Evolutionary conservation across 176 grass and related monocot species (phyloP).

Genomic region (Microstegium vimineum): DNA sequence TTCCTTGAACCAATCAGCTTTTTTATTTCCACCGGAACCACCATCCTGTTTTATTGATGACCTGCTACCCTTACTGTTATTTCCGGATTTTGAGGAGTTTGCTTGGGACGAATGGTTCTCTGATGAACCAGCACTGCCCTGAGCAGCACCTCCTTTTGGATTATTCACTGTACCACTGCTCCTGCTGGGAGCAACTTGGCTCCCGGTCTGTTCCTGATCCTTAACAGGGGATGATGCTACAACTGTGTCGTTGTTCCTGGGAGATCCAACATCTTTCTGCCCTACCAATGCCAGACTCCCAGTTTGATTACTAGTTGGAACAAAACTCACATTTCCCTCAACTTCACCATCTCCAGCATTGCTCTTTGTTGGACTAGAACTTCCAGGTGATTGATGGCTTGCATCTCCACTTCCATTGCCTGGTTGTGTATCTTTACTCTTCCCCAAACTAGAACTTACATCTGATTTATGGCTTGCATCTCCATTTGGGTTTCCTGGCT

Average conservation of each 20-base stretch:
- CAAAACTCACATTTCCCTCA: background rate
- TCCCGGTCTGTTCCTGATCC: slow-evolving; percentile 35
- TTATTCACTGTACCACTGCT: slow-evolving; percentile 13
- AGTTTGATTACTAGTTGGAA: slow-evolving; percentile 17
- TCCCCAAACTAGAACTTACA: background rate
- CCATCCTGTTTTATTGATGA: background rate
- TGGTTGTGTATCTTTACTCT: background rate
- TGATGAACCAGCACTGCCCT: slow-evolving; percentile 12
- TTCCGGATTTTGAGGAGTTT: slow-evolving; percentile 1
- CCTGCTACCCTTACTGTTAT: slow-evolving; percentile 13
- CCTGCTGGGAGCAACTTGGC: slow-evolving; percentile 16
- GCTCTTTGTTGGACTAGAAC: background rate
- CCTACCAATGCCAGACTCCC: background rate
- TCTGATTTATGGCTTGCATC: background rate
- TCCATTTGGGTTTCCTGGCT: background rate
- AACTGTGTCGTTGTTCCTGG: slow-evolving; percentile 35
- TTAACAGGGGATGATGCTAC: slow-evolving; percentile 19
- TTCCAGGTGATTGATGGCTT: slow-evolving; percentile 8
- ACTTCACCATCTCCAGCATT: background rate
- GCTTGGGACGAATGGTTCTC: slow-evolving; percentile 18
- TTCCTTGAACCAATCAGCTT: slow-evolving; percentile 64
- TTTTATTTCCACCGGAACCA: slow-evolving; percentile 22
- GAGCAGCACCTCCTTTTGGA: slow-evolving; percentile 9
- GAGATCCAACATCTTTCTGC: slow-evolving; percentile 23
- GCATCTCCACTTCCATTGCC: background rate